Base-by-base conservation (phyloP, 495 filamentous ascomycete genomes). In the Aspergillus heteromorphus region DNA sequence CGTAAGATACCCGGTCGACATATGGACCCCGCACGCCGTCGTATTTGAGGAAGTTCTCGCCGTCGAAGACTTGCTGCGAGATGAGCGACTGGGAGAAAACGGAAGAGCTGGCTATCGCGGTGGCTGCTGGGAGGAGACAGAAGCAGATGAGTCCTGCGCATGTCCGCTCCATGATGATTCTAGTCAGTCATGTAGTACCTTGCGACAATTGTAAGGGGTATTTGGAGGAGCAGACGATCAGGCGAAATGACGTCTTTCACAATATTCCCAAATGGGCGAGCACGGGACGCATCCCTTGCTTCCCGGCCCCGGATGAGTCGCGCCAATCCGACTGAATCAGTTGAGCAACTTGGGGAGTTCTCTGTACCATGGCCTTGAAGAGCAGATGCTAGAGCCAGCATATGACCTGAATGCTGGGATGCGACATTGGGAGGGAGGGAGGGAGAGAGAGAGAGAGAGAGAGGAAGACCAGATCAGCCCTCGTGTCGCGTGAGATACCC, bases 21-120 rank as follows among this genome's bases (percentile, higher is more conserved):
- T 61, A 64, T 1, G 61, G 58, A 14, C 61, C 61, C 42, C 53
- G 47, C 21, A 58, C 55, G 21, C 58, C 58, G 13, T 51, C 38
- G 40, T 58, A 50, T 41, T 64, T 64, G 14, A 61, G 40, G 19
- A 61, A 49, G 45, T 48, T 61, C 45, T 58, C 60, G 16, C 41
- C 50, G 18, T 61, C 55, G 17, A 43, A 45, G 40, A 61, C 57
- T 47, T 58, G 42, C 34, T 60, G 61, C 2, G 56, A 62, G 25
- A 61, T 52, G 14, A 55, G 52, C 18, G 54, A 53, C 31, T 49
- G 3, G 16, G 48, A 29, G 8, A 40, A 50, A 16, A 36, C 20
- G 30, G 30, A 20, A n/a, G 27, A 34, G n/a, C 13, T 10, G 27
- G 25, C 13, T 13, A 27, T 13, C 17, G 48, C 48, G 14, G 36